Evolutionary conservation across 352 stramenopile genomes (phyloP).

Genomic region (Saprolegnia diclina): DNA sequence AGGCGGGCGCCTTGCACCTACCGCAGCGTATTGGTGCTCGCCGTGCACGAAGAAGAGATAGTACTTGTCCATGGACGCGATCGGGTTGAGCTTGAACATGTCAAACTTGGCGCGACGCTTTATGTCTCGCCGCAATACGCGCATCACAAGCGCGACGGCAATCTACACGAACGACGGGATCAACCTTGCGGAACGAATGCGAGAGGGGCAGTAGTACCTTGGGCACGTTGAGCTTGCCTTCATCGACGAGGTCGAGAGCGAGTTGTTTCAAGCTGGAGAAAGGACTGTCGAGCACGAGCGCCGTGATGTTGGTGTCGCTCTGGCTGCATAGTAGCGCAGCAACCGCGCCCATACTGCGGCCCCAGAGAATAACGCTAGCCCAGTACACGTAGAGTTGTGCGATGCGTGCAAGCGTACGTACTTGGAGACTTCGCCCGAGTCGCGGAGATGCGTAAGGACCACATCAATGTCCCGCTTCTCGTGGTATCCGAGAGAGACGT

Average conservation of each 20-base stretch:
- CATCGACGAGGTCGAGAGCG: constrained; percentile 68
- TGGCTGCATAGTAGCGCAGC: constrained; percentile 58
- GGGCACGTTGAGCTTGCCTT: constrained; percentile 73
- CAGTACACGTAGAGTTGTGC: background rate
- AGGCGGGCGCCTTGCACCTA: constrained; percentile 52
- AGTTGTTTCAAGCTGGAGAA: constrained; percentile 73
- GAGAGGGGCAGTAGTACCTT: constrained; percentile 43
- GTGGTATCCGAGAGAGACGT: constrained; percentile 76
- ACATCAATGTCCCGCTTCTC: constrained; percentile 68
- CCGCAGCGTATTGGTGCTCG: background rate
- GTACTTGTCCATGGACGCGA: constrained; percentile 64
- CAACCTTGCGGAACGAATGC: constrained; percentile 7
- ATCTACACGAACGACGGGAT: constrained; percentile 10
- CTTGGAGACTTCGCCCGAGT: constrained; percentile 43
- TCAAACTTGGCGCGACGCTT: constrained; percentile 80
- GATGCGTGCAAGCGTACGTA: background rate
- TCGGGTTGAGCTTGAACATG: constrained; percentile 83
- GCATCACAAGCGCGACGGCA: constrained; percentile 76
- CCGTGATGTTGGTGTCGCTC: constrained; percentile 48
- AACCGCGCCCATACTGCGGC: constrained; percentile 74
- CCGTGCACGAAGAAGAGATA: background rate
- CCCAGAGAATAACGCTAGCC: constrained; percentile 55
- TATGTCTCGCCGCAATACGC: constrained; percentile 70
- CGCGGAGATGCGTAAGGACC: constrained; percentile 59
- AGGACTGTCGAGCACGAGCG: constrained; percentile 77